Base-by-base conservation (phyloP, 345 rosid genomes). In the Clarkia xantiana region DNA sequence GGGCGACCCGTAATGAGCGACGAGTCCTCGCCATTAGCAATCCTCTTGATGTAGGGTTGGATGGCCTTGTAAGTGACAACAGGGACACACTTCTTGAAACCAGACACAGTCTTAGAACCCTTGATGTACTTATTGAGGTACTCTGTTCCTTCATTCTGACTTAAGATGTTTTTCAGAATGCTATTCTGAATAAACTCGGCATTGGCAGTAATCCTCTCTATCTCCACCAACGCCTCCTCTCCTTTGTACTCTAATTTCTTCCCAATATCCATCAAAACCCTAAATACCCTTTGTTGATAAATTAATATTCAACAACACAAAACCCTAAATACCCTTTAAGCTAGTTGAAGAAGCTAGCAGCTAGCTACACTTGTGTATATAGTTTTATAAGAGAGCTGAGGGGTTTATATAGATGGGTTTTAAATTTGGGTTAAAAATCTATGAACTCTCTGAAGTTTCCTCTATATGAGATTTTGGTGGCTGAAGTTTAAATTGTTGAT, bases 181-280 rank as follows among this genome's bases (percentile, higher is more conserved):
- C 55, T 63, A 42, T 62, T 60, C 54, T 77, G 88, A 36, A 75
- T 70, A 56, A 59, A 59, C 36, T 56, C 84, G 11, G 79, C 81
- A 36, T 64, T 61, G 4, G 66, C 45, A 0, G 84, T 77, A 19
- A 77, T 71, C 59, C 52, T 62, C 64, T 75, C 84, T 41, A 77
- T 77, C 74, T 72, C 77, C 67, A 64, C 59, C 48, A 77, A 45
- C 18, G 81, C 79, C 53, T 65, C 76, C 57, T 68, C 67, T 9
- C 84, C 88, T 57, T 64, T 80, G 58, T 75, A 75, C 55, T 75
- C 79, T 60, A 77, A 56, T 53, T 65, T 75, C 69, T 68, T 72
- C 14, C 80, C 73, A 45, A 29, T 2, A 29, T 29, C 36, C 36
- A 29, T 29, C 36, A 29, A 29, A n/a, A n/a, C n/a, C n/a, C n/a